Evolutionary conservation across 2,329 filamentous ascomycete species (phyloP), one percentile per base, ranked within the genome.

Genomic region (Botrytis cinerea): DNA sequence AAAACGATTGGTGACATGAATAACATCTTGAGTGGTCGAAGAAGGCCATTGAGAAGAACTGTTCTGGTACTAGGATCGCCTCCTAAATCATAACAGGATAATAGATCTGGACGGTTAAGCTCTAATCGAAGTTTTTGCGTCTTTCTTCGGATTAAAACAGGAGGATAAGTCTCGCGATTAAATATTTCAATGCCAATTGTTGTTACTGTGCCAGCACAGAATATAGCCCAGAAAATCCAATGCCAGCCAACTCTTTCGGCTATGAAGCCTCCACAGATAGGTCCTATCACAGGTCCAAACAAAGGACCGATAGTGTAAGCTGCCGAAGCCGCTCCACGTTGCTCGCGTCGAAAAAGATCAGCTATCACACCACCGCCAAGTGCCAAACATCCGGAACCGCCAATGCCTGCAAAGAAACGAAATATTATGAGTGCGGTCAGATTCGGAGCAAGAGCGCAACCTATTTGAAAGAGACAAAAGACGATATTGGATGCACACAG

Each of bases 401-500:
- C 83, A 40, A 84, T 80, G 0, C 85, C 86, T 1, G 84, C 82
- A 0, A 87, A 75, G 74, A 87, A 85, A 0, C 86, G 83, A 74
- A 86, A 87, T 2, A 79, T 80, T 57, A 86, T 81, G 18, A 85
- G 79, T 25, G 82, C 81, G 0, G 80, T 81, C 25, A 85, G 80
- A 68, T 83, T 85, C 0, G 87, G 86, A 0, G 89, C 85, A 14
- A 92, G 82, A 2, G 89, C 91, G 73, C 90, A 91, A 0, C 88
- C 90, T 75, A 93, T 85, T 60, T 88, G 88, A 82, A 89, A 92
- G 1, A 86, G 78, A 72, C 88, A 85, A 79, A 92, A 92, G 72
- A 89, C 83, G 6, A 85, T 78, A 75, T 89, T 92, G 73, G 88
- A 87, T 6, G 77, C 79, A 40, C 86, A 84, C 74, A 92, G 85